A percentile compares a stretch with the other conserved stretches of the same genome.
Conservation (phyloP, 345 rosid genomes). For the Brassica carinata region DNA sequence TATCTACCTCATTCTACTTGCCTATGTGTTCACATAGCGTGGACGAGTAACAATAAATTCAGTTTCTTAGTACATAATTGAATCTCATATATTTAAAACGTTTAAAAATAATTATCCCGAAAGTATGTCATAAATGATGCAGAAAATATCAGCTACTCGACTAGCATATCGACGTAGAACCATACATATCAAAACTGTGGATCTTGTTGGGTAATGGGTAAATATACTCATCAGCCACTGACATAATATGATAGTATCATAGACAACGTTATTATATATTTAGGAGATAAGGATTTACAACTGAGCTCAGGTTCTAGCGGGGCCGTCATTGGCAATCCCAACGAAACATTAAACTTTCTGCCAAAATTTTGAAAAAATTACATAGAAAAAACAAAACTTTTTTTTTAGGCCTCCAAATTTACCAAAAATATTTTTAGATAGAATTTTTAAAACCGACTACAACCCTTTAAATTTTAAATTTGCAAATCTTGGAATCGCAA, state of each 20-base stretch:
- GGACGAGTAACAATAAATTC: constrained; percentile 23
- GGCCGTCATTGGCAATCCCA: too few species aligned
- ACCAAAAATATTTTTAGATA: too few species aligned
- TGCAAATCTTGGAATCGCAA: constrained; percentile 13
- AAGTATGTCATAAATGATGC: not conserved
- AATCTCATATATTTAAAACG: not conserved
- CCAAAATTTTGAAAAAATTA: too few species aligned
- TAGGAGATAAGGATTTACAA: constrained; percentile 16
- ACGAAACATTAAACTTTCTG: too few species aligned
- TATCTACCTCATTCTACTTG: constrained; percentile 30
- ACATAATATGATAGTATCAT: not conserved
- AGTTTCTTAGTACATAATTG: not conserved
- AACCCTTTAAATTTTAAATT: not conserved
- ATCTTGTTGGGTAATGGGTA: constrained; percentile 21
- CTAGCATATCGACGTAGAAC: not conserved
- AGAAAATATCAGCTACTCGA: not conserved
- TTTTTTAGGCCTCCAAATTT: too few species aligned
- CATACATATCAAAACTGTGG: constrained; percentile 6
- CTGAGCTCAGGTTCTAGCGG: not conserved
- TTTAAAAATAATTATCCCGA: not conserved
- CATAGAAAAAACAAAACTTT: too few species aligned
- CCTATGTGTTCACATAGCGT: constrained; percentile 19
- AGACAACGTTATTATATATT: not conserved
- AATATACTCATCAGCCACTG: not conserved
- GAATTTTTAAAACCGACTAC: too few species aligned